These are phyloP conservation scores for Apiospora rasikravindrae DNA, from an alignment of 2,329 filamentous ascomycete genomes.

Conservation along the genomic window DNA sequence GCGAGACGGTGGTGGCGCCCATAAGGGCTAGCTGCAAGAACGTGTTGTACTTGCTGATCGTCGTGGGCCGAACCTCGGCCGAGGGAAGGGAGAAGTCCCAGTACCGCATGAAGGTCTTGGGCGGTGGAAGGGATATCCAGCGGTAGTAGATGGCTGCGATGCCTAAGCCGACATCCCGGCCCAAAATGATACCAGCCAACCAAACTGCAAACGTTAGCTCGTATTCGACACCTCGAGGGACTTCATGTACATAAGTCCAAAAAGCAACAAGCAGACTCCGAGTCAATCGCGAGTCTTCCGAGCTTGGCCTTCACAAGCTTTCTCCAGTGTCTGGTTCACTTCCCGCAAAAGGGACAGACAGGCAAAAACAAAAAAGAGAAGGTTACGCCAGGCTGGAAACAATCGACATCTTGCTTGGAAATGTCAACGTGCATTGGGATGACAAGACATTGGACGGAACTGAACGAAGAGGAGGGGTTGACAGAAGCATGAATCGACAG, in stretches of 20 bases:
- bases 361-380: neutral
- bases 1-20: slow-evolving; percentile 81
- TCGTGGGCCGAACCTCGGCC: slow-evolving; percentile 82
- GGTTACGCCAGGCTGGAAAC: slow-evolving; percentile 2
- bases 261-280: neutral
- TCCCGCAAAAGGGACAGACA: neutral
- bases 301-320: neutral
- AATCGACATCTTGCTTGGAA: neutral
- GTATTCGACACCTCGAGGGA: neutral
- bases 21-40: slow-evolving; percentile 88
- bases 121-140: slow-evolving; percentile 90
- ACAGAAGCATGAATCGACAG: slow-evolving; percentile 16
- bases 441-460: slow-evolving; percentile 1
- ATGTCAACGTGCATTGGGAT: neutral
- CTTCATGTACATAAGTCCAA: neutral
- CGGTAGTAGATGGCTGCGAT: slow-evolving; percentile 93
- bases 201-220: slow-evolving; percentile 62
- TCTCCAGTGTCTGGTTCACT: neutral
- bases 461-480: neutral
- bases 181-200: slow-evolving; percentile 88
- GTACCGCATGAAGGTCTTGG: slow-evolving; percentile 90
- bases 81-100: slow-evolving; percentile 97
- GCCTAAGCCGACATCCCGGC: slow-evolving; percentile 82
- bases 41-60: slow-evolving; percentile 91
- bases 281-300: neutral